phyloP scores from a whole-genome alignment of 2,329 filamentous ascomycete species.

The Ophiostoma tasmaniense region DNA sequence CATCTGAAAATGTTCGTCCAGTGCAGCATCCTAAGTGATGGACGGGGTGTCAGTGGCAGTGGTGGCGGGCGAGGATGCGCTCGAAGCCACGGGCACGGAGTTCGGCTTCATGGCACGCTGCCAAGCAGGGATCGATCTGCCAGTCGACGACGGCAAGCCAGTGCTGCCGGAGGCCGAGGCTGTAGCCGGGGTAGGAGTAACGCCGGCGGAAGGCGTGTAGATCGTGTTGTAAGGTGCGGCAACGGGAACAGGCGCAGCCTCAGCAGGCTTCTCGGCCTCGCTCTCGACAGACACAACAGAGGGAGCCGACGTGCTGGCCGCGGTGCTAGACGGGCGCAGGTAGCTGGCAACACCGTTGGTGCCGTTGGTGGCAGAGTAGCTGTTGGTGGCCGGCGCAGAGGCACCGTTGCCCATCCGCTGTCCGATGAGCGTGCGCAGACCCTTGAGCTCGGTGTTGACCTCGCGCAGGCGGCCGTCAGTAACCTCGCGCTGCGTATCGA shows the following conservation, averaged over 20 bases:
- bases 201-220: no score
- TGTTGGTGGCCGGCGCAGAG: neutral
- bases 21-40: constrained; percentile 11
- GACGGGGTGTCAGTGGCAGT: constrained; percentile 10
- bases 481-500: constrained; percentile 77
- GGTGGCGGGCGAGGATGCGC: neutral
- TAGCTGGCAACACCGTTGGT: constrained; percentile 22
- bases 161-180: neutral
- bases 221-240: constrained; percentile 8
- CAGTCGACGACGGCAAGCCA: constrained; percentile 38
- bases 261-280: constrained; percentile 23
- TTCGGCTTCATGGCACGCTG: constrained; percentile 65
- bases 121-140: constrained; percentile 65
- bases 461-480: constrained; percentile 77
- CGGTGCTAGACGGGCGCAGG: constrained; percentile 24
- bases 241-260: constrained; percentile 10
- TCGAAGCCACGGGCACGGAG: constrained; percentile 38
- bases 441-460: constrained; percentile 79
- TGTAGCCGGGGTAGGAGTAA: neutral
- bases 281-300: constrained; percentile 14
- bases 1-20: neutral
- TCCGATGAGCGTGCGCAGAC: constrained; percentile 76
- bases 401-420: constrained; percentile 45
- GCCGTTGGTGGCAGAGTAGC: constrained; percentile 1
- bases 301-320: constrained; percentile 20